Evolutionary conservation across 345 rosid species (phyloP).

Genomic region (Euphorbia pulcherrima): DNA sequence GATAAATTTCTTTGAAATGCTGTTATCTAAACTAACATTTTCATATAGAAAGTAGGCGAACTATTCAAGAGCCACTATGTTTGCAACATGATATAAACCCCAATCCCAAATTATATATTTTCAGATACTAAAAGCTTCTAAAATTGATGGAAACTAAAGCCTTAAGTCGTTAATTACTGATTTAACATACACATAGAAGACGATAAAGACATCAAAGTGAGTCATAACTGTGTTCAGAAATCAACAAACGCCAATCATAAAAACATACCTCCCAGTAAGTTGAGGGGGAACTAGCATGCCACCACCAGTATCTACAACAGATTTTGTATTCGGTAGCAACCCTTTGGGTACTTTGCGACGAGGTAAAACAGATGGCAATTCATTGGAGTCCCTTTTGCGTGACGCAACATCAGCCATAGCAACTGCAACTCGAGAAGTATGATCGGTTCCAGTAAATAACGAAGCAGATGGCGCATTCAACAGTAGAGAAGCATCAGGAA

Average conservation of each 20-base stretch:
- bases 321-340: constrained; percentile 43
- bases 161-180: neutral
- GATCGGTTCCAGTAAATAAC: constrained; percentile 39
- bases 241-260: neutral
- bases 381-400: constrained; percentile 61
- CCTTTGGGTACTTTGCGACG: constrained; percentile 63
- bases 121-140: neutral
- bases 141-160: neutral
- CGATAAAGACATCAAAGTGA: neutral
- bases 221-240: neutral
- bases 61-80: neutral
- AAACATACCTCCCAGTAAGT: constrained; percentile 71
- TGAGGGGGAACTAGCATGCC: constrained; percentile 78
- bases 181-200: neutral
- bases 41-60: neutral
- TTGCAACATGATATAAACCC: neutral
- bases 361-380: constrained; percentile 37
- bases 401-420: constrained; percentile 61
- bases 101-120: neutral
- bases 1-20: neutral
- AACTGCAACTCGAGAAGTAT: constrained; percentile 70
- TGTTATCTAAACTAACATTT: neutral
- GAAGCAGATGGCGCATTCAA: constrained; percentile 48
- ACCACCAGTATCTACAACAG: constrained; percentile 54
- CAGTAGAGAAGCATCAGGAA: constrained; percentile 83